Base-by-base conservation (phyloP, 2,329 filamentous ascomycete genomes). In the Monilinia fructicola region DNA sequence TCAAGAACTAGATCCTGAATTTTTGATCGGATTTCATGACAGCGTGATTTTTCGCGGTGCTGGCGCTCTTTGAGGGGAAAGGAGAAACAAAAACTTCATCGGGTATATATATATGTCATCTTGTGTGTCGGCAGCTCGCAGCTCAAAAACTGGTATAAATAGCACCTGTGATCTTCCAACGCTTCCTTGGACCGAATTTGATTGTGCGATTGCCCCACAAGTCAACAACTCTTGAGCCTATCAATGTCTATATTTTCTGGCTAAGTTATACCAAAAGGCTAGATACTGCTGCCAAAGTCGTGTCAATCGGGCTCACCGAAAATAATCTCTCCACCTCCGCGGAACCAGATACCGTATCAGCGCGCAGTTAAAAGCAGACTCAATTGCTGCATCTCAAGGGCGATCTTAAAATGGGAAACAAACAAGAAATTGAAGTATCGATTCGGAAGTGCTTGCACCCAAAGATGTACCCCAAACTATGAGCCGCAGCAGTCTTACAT, bases 321-420 rank as follows among this genome's bases (percentile, higher is more conserved):
- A 16, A 44, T n/a, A 60, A 60, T 48, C 42, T 48, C 4, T 21
- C 21, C 56, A 38, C 28, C n/a, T 26, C 21, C 23, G 50, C 10
- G 31, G 21, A 16, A 50, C 12, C 14, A 7, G 21, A 16, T 14
- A 50, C 12, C 44, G 28, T 9, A 60, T 50, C 26, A 60, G 28
- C n/a, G 16, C 50, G 21, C 28, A 48, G 42, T 23, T 21, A 28
- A 60, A 60, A 26, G 56, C 44, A 58, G 23, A 60, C 28, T 26
- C 21, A 18, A 48, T 50, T 35, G 21, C 28, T 23, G 9, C 10
- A 38, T 48, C 10, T 50, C 2, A 23, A 16, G 14, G n/a, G 16
- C 18, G 14, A 14, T 31, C 2, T 16, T 21, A 21, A 48, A 50
- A 6, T 31, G 16, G 56, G 35, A 23, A 16, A 7, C n/a, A 7